Evolutionary conservation across 2,329 filamentous ascomycete genomes (phyloP).

Genomic region (Pseudopithomyces maydicus): DNA sequence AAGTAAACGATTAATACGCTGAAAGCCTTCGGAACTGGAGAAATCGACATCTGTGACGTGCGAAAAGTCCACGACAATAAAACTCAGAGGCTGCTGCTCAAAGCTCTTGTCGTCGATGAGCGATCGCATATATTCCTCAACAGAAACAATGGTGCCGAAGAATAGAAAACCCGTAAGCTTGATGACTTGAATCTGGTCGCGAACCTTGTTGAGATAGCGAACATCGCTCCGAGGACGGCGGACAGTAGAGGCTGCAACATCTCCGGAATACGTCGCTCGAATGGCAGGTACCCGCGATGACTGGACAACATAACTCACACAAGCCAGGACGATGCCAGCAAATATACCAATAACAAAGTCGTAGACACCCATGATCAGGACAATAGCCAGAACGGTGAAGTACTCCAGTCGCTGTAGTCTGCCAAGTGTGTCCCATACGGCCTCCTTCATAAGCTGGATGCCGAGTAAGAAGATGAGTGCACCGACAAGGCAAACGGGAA

Average conservation of each 20-base stretch:
- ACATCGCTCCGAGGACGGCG: constrained; percentile 88
- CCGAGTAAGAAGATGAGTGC: constrained; percentile 94
- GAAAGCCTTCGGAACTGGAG: constrained; percentile 93
- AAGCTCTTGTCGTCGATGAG: constrained; percentile 86
- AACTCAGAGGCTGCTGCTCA: constrained; percentile 77
- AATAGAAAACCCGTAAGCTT: constrained; percentile 96
- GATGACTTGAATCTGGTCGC: constrained; percentile 85
- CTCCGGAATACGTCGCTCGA: constrained; percentile 85
- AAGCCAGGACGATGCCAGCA: constrained; percentile 88
- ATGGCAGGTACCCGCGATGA: constrained; percentile 89
- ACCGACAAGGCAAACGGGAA: constrained; percentile 96
- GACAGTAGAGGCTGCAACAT: constrained; percentile 89
- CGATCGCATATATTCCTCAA: constrained; percentile 84
- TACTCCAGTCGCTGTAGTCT: constrained; percentile 89
- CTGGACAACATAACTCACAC: constrained; percentile 88
- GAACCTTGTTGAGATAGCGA: constrained; percentile 82
- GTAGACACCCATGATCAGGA: constrained; percentile 93
- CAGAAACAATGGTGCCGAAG: constrained; percentile 95
- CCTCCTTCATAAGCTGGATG: constrained; percentile 88
- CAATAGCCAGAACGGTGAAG: constrained; percentile 84
- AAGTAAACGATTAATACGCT: constrained; percentile 85
- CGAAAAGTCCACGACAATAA: constrained; percentile 84
- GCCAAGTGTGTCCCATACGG: constrained; percentile 84
- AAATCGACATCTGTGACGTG: constrained; percentile 94
- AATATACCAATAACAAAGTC: constrained; percentile 96